These are phyloP conservation scores for Malus asiatica DNA, from an alignment of 306 rosid genomes.

Conservation along the genomic window DNA sequence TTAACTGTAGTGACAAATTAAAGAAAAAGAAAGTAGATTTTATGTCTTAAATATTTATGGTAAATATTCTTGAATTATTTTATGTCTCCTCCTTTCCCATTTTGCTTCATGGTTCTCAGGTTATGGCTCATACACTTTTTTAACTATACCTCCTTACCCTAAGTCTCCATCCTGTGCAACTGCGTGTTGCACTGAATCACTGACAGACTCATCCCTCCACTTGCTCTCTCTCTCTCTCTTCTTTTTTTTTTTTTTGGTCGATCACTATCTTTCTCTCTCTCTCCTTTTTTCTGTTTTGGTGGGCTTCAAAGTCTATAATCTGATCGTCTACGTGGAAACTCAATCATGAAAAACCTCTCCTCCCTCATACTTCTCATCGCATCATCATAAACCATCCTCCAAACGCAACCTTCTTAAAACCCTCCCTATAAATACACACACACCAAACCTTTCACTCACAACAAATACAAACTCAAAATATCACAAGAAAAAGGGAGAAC, in stretches of 20 bases:
- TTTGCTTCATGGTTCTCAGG: background rate
- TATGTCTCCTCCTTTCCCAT: background rate
- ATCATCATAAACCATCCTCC: conserved; percentile 7
- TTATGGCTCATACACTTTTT: conserved; percentile 6
- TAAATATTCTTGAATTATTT: background rate
- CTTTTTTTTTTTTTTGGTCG: background rate
- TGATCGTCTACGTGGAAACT: conserved; percentile 53
- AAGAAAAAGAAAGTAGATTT: conserved; percentile 26
- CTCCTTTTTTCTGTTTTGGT: background rate
- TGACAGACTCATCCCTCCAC: conserved; percentile 20
- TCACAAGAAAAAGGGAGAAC: background rate
- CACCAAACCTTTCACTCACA: background rate
- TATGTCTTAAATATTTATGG: conserved; percentile 1
- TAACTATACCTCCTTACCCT: background rate
- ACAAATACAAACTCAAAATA: background rate
- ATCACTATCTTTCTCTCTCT: background rate
- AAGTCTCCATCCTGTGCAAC: conserved; percentile 15
- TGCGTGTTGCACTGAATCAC: conserved; percentile 39
- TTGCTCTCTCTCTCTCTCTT: background rate
- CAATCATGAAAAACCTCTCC: conserved; percentile 27
- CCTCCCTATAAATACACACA: background rate
- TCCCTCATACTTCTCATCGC: background rate
- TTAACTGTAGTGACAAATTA: background rate
- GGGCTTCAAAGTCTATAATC: conserved; percentile 11
- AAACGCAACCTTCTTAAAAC: conserved; percentile 5